Percentiles rank a stretch among this genome's conserved stretches.
Evolutionary conservation across 1,139 yeast genomes (phyloP).

Genomic region (Scheffersomyces titani): DNA sequence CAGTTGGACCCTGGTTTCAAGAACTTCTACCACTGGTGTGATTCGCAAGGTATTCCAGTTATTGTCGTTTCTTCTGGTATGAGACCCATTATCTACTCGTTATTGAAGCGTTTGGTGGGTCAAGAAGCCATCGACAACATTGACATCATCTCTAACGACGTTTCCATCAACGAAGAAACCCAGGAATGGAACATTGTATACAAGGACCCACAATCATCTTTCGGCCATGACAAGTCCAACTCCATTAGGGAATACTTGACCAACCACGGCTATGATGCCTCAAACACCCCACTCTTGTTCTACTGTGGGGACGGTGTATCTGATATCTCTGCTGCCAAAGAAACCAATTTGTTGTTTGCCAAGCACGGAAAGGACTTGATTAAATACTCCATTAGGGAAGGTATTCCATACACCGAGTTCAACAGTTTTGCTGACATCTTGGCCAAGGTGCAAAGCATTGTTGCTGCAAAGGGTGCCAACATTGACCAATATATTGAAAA

Average conservation of each 20-base stretch:
- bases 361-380: conserved; percentile 90
- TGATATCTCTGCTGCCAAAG: conserved; percentile 92
- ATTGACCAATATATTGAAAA: conserved; percentile 33
- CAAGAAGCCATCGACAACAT: conserved; percentile 70
- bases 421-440: conserved; percentile 74
- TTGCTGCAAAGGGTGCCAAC: conserved; percentile 26
- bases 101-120: conserved; percentile 75
- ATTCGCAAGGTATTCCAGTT: conserved; percentile 67
- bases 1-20: conserved; percentile 89
- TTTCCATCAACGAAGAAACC: conserved; percentile 51
- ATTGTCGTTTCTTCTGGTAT: conserved; percentile 87
- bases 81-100: conserved; percentile 84
- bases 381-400: conserved; percentile 75
- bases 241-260: conserved; percentile 70
- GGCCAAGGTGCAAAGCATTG: conserved; percentile 31
- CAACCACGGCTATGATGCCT: conserved; percentile 36
- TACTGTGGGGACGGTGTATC: conserved; percentile 98
- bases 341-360: conserved; percentile 90
- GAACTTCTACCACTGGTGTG: conserved; percentile 79
- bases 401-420: conserved; percentile 84
- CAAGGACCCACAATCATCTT: conserved; percentile 75
- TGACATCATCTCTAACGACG: conserved; percentile 82
- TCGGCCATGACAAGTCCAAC: conserved; percentile 93
- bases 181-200: conserved; percentile 79
- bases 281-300: conserved; percentile 44